Evolutionary conservation across 2,329 filamentous ascomycete genomes (phyloP).

Genomic region (Annulohypoxylon truncatum): DNA sequence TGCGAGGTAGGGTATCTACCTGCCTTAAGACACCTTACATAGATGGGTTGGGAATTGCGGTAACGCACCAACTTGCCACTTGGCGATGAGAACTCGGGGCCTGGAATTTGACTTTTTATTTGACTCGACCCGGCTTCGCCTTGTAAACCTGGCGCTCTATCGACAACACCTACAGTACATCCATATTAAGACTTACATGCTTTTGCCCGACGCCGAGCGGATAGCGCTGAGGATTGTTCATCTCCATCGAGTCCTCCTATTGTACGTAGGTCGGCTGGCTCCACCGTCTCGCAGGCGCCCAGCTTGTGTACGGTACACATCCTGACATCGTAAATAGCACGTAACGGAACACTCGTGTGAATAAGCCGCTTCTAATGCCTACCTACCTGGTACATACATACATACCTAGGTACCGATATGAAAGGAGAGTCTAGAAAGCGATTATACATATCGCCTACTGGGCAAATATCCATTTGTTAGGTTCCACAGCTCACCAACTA

Average conservation of each 20-base stretch:
- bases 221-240: slow-evolving; percentile 4
- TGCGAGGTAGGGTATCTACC: slow-evolving; percentile 2
- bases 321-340: neutral
- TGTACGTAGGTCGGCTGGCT: neutral
- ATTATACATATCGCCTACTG: neutral
- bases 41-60: slow-evolving; percentile 7
- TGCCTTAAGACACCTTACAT: neutral
- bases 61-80: slow-evolving; percentile 1
- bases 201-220: neutral
- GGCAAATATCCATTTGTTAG: neutral
- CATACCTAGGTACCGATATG: neutral
- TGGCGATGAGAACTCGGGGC: slow-evolving; percentile 13
- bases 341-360: neutral
- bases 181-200: neutral
- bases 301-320: neutral
- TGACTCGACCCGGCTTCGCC: slow-evolving; percentile 2
- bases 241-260: neutral
- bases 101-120: slow-evolving; percentile 14
- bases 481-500: neutral
- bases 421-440: neutral
- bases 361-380: neutral
- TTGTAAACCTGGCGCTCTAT: slow-evolving; percentile 7
- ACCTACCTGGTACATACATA: neutral
- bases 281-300: slow-evolving; percentile 4
- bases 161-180: neutral